Evolutionary conservation across 345 rosid species (phyloP), one percentile per base, ranked within the genome.

Genomic region (Erysimum cheiranthoides): DNA sequence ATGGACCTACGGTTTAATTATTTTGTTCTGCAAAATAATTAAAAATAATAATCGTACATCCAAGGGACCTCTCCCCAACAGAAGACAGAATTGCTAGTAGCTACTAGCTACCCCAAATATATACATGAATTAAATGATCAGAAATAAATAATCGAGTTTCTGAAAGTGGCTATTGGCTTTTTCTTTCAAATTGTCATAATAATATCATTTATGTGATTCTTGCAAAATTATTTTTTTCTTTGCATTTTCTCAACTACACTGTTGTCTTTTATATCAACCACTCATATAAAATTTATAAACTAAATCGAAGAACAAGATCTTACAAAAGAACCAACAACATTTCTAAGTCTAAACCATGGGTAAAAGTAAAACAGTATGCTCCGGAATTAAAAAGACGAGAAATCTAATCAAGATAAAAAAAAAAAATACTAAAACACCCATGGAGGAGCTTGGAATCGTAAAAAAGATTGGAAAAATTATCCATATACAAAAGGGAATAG

Each of bases 1-100:
- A 59, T 46, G 61, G 18, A 68, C 58, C 74, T 40, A 61, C 16
- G 38, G 69, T 61, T 76, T 61, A 43, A 17, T 25, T 52, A 76
- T 35, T 2, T 35, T 69, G 10, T 51, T 69, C 75, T 43, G 27
- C 40, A 11, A 61, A 35, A 34, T 12, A 53, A 69, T 31, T 60
- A 13, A 38, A 42, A 56, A 13, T 56, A 9, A 10, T 34, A 39
- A 65, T 43, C 10, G 51, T 57, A 57, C 14, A 66, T 36, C 72
- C 67, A 58, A 67, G 18, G 67, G 67, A 34, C 65, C 47, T 46
- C 36, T 8, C 18, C 47, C 40, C 38, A 10, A 43, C 36, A 54
- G 3, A 42, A n/a, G 16, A 31, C 56, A 28, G 18, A 28, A 28
- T 6, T 72, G 61, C 38, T 71, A n/a, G 13, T 5, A n/a, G 9